Evolutionary conservation across 1,139 yeast species (phyloP).

Genomic region (Candida albicans): DNA sequence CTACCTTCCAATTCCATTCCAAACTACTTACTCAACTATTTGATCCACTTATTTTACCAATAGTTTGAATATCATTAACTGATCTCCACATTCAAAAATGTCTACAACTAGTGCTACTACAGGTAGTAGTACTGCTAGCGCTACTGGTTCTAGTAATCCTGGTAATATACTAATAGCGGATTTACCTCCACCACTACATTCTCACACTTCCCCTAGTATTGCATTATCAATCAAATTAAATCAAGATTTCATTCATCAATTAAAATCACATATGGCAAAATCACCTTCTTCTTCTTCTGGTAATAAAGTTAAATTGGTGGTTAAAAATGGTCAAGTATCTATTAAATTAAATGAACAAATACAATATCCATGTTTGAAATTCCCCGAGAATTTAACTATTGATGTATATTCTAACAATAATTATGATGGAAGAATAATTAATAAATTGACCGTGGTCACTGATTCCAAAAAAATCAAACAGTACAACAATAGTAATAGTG

Average conservation of each 20-base stretch:
- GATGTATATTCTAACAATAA: constrained; percentile 28
- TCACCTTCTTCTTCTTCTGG: constrained; percentile 14
- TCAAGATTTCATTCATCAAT: constrained; percentile 24
- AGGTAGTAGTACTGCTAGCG: no score
- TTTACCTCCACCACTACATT: constrained; percentile 5
- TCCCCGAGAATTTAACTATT: constrained; percentile 39
- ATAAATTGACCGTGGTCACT: constrained; percentile 33
- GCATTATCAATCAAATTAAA: constrained; percentile 30
- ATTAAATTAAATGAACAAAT: constrained; percentile 30
- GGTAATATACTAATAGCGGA: constrained; percentile 7
- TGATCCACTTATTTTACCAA: no score
- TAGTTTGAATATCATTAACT: not conserved
- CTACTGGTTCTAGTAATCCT: not conserved
- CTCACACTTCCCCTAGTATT: constrained; percentile 3
- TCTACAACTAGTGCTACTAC: not conserved
- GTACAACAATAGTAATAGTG: constrained; percentile 5
- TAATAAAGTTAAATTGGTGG: constrained; percentile 32
- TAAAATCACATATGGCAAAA: constrained; percentile 16
- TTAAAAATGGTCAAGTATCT: constrained; percentile 36
- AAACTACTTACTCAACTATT: not conserved
- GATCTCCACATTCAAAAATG: not conserved
- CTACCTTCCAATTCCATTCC: not conserved
- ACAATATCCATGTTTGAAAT: constrained; percentile 33
- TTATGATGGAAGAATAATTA: constrained; percentile 34
- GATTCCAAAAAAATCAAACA: constrained; percentile 32